These are phyloP conservation scores for Blepharisma japonicum DNA, from an alignment of 73 alveolate species.

Conservation along the genomic window DNA sequence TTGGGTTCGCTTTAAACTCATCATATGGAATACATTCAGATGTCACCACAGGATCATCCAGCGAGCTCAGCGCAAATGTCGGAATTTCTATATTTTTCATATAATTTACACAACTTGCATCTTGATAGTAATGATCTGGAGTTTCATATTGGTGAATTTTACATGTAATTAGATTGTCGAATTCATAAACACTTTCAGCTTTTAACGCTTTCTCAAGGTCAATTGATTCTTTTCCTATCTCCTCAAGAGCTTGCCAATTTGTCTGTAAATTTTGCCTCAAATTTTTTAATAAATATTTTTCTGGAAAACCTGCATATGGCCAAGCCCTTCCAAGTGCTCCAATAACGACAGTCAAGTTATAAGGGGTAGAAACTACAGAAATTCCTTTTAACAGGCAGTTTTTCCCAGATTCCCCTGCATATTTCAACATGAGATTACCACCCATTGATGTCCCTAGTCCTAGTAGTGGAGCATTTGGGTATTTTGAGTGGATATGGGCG, in stretches of 20 bases:
- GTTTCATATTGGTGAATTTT: not conserved
- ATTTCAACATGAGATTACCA: not conserved
- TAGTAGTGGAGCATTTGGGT: not conserved
- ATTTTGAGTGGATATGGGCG: not conserved
- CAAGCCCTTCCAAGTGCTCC: not conserved
- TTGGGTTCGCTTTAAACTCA: not conserved
- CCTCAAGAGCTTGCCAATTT: not conserved
- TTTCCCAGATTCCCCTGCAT: slow-evolving; percentile 23
- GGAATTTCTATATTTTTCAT: slow-evolving; percentile 11
- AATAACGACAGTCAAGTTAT: not conserved
- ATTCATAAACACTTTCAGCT: not conserved
- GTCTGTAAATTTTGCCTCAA: not conserved
- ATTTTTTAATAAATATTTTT: not conserved
- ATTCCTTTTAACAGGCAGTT: not conserved
- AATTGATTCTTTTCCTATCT: not conserved
- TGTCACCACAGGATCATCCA: slow-evolving; percentile 11
- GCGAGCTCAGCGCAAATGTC: not conserved
- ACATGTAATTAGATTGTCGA: not conserved
- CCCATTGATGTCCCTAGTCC: slow-evolving; percentile 34
- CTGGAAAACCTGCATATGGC: slow-evolving; percentile 22
- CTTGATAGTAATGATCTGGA: not conserved
- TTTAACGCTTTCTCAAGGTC: not conserved
- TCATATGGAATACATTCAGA: not conserved
- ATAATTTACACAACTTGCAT: not conserved
- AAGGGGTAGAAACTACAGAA: slow-evolving; percentile 26